Evolutionary conservation across 2,329 filamentous ascomycete genomes (phyloP), one percentile per base, ranked within the genome.

Genomic region (Acephala macrosclerotiorum): DNA sequence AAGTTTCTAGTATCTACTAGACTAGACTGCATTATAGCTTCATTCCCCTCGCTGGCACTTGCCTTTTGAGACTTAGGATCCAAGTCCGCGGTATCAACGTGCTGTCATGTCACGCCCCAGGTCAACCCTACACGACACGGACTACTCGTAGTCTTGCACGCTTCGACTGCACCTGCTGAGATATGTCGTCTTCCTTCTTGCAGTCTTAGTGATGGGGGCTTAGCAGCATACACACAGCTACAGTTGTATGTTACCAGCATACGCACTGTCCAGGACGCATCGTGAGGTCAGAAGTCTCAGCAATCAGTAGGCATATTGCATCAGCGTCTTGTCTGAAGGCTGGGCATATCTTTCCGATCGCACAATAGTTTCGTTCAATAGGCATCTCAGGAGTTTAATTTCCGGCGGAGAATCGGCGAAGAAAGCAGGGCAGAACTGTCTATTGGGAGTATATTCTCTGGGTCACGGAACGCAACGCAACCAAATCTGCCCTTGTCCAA

Each of bases 21-120:
- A 26, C 47, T 56, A 56, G 55, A 36, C 33, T 57, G 55, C 33
- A 38, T 6, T 8, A 57, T 38, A 38, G 55, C 55, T 57, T 57
- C 55, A 57, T 22, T 38, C 20, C 36, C 33, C 12, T 20, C 25
- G 14, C n/a, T 36, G 3, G 33, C n/a, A 57, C 29, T 38, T 9
- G 4, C 55, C 18, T 22, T 3, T 38, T 57, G 33, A 1, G n/a
- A 33, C 12, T 38, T 36, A 40, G 55, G 55, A 22, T 57, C 49
- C 49, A 53, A 2, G 49, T 18, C 49, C 14, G 49, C 49, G 49
- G 49, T 26, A 53, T 53, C 25, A 20, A n/a, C 36, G 26, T 29
- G 53, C 53, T 58, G 40, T 42, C 26, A 58, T 16, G 25, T 29
- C 16, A 29, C 25, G 18, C 26, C 18, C n/a, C 3, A 9, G 33